These are phyloP conservation scores for Podila minutissima DNA, from an alignment of 192 early-diverging fungal species.

Conservation along the genomic window DNA sequence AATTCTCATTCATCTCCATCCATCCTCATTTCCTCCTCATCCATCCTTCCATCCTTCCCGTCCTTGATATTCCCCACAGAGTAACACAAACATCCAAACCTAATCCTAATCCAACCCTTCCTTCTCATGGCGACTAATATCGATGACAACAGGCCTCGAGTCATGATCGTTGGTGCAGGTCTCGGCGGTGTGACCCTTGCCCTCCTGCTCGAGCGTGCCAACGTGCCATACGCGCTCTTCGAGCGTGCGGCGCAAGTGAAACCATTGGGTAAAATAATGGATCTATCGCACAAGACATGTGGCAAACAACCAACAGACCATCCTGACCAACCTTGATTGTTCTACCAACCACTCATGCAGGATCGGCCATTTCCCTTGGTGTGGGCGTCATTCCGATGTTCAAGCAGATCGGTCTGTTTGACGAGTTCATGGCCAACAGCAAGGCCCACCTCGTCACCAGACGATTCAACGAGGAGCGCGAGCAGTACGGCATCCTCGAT, in stretches of 20 bases:
- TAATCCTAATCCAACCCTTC: not conserved
- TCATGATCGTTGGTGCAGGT: slow-evolving; percentile 6
- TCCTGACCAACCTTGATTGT: not conserved
- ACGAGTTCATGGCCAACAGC: slow-evolving; percentile 1
- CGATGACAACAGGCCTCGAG: not conserved
- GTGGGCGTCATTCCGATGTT: not conserved
- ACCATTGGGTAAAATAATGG: not conserved
- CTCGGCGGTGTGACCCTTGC: not conserved
- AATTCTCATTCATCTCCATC: not conserved
- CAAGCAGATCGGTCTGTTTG: not conserved
- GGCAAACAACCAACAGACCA: not conserved
- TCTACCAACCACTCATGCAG: not conserved
- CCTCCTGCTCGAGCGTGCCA: slow-evolving; percentile 1
- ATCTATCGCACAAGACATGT: too few species aligned
- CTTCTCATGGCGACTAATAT: not conserved
- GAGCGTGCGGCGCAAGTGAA: not conserved
- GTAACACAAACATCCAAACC: not conserved
- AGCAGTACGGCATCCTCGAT: not conserved
- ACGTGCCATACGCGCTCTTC: not conserved
- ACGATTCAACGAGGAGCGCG: not conserved
- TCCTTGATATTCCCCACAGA: not conserved
- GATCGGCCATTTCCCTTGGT: not conserved
- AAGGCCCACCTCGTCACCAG: not conserved
- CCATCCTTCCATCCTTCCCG: not conserved
- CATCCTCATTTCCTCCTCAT: not conserved